phyloP scores from a whole-genome alignment of 1,139 yeast species.

The Pichia terricola region DNA sequence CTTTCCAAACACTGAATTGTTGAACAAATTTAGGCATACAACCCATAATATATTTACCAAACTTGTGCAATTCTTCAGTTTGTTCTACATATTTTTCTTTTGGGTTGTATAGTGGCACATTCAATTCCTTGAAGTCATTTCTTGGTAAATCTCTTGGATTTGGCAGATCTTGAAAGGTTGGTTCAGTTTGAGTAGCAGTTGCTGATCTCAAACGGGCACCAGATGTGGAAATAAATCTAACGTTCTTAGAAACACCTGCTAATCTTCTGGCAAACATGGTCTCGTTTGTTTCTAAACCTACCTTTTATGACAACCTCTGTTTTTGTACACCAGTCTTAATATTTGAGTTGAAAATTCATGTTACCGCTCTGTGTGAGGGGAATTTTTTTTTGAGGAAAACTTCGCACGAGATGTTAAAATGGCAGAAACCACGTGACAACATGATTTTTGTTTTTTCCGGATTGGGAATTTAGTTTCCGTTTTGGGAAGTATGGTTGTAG shows the following conservation, averaged over 20 bases:
- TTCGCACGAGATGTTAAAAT: no score
- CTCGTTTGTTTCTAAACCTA: no score
- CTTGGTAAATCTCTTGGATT: constrained; percentile 26
- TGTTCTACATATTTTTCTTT: constrained; percentile 66
- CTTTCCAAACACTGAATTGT: constrained; percentile 85
- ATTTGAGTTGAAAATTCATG: no score
- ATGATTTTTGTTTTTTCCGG: no score
- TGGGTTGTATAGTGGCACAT: constrained; percentile 65
- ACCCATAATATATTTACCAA: constrained; percentile 71
- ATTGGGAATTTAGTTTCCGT: no score
- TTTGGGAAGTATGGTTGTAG: no score
- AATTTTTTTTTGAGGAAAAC: no score
- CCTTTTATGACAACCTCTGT: no score
- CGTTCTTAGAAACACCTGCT: constrained; percentile 2
- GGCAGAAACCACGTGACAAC: no score
- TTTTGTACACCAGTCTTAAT: no score
- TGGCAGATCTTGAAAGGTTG: constrained; percentile 21
- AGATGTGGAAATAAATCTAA: constrained; percentile 8
- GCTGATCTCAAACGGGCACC: constrained; percentile 8
- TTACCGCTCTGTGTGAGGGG: no score
- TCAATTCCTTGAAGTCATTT: constrained; percentile 27
- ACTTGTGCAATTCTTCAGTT: constrained; percentile 68
- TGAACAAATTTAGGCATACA: constrained; percentile 77
- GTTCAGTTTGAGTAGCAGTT: constrained; percentile 6
- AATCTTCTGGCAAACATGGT: constrained; percentile 11